These are phyloP conservation scores for sorghum (Sorghum bicolor) DNA, from an alignment of 176 grass and related monocot genomes.

Conservation along the genomic window Sorghum_bicolor_NCBIv3 NC_012871.2:74511001-74511500, in stretches of 20 bases:
- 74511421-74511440: slow-evolving; percentile 50
- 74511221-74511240: slow-evolving; percentile 44
- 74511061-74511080: too few relatives aligned
- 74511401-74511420: slow-evolving; percentile 26
- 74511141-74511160: not conserved
- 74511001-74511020: too few relatives aligned
- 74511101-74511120: not conserved
- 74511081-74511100: not conserved
- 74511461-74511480: slow-evolving; percentile 92
- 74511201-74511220: not conserved
- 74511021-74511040: too few relatives aligned
- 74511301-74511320: slow-evolving; percentile 14
- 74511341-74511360: slow-evolving; percentile 36
- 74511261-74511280: slow-evolving; percentile 33
- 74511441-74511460: slow-evolving; percentile 69
- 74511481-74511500: slow-evolving; percentile 83
- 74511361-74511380: slow-evolving; percentile 34
- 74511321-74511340: slow-evolving; percentile 26
- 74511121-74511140: not conserved
- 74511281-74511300: slow-evolving; percentile 14
- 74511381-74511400: slow-evolving; percentile 14
- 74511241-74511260: slow-evolving; percentile 36
- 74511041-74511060: too few relatives aligned
- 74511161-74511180: not conserved
- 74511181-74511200: not conserved